Evolutionary conservation across 495 filamentous ascomycete species (phyloP).

Genomic region (Aspergillus taichungensis): DNA sequence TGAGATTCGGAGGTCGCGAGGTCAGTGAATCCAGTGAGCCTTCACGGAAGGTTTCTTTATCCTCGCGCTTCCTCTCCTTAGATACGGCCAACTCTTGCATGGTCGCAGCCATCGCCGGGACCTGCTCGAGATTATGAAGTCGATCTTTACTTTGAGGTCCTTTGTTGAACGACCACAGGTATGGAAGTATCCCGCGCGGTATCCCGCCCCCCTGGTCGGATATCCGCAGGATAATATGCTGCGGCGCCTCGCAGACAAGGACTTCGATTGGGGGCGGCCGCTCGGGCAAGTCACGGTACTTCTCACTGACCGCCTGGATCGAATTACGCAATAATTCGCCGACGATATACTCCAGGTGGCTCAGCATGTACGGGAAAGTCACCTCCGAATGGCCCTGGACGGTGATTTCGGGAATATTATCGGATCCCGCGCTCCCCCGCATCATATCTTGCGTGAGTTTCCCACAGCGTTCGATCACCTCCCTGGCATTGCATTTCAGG

Average conservation of each 20-base stretch:
- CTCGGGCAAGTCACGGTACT: conserved; percentile 31
- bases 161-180: conserved; percentile 95
- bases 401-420: conserved; percentile 69
- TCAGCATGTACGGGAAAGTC: conserved; percentile 93
- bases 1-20: conserved; percentile 74
- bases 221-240: conserved; percentile 94
- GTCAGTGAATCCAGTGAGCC: conserved; percentile 70
- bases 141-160: conserved; percentile 64
- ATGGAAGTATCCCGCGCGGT: conserved; percentile 71
- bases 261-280: conserved; percentile 79
- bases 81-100: conserved; percentile 68
- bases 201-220: conserved; percentile 95
- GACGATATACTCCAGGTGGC: conserved; percentile 93
- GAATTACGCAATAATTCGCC: conserved; percentile 93
- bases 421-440: conserved; percentile 58
- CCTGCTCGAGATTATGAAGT: conserved; percentile 72
- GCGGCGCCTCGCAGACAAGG: conserved; percentile 84
- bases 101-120: conserved; percentile 90
- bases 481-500: conserved; percentile 83
- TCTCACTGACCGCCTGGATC: conserved; percentile 82
- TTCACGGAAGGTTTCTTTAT: conserved; percentile 34
- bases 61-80: conserved; percentile 19
- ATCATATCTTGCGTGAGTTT: conserved; percentile 61
- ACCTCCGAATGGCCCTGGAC: conserved; percentile 80
- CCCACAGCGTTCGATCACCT: conserved; percentile 79